Evolutionary conservation across 108 stramenopile species (phyloP), one percentile per base, ranked within the genome.

Genomic region (Cyclotella sp.): DNA sequence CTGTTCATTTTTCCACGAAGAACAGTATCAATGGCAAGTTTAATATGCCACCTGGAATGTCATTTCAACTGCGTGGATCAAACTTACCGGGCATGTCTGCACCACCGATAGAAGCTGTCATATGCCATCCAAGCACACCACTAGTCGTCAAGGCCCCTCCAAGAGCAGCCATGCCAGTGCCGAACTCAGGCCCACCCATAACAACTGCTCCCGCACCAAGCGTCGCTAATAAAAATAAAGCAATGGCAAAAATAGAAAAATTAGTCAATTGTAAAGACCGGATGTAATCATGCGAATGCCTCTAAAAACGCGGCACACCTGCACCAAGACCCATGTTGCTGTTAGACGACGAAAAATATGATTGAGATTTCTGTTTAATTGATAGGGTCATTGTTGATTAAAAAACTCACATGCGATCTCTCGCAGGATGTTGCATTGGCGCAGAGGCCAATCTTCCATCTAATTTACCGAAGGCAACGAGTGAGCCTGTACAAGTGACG

Each of bases 381-480:
- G 34, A 51, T 19, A 3, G 19, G 3, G n/a, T 51, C 49, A 51
- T 6, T 19, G 3, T 18, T 51, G 3, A 1, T 3, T 6, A 51
- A 8, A 51, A 51, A 18, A 51, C 49, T 51, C 49, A 51, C 49
- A 99, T 93, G 66, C 87, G 87, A 78, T 96, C 96, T 59, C 92
- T 83, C 13, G 79, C 77, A 16, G 85, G 87, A 61, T 94, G 88
- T 63, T 85, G 68, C 92, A 96, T 70, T 1, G 97, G 93, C 16
- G 93, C 70, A 46, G 89, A 91, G 52, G 72, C 68, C 65, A 96
- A 24, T 10, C 88, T 84, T 24, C 95, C 98, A 72, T 97, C 94
- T 1, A 99, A 88, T 88, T 99, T 99, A 18, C 97, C 99, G 75
- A 98, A 99, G 63, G 99, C 98, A 46, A 98, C 97, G 24, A 99